Evolutionary conservation across 2,329 filamentous ascomycete genomes (phyloP), one percentile per base, ranked within the genome.

Genomic region (Phyllachora maydis): DNA sequence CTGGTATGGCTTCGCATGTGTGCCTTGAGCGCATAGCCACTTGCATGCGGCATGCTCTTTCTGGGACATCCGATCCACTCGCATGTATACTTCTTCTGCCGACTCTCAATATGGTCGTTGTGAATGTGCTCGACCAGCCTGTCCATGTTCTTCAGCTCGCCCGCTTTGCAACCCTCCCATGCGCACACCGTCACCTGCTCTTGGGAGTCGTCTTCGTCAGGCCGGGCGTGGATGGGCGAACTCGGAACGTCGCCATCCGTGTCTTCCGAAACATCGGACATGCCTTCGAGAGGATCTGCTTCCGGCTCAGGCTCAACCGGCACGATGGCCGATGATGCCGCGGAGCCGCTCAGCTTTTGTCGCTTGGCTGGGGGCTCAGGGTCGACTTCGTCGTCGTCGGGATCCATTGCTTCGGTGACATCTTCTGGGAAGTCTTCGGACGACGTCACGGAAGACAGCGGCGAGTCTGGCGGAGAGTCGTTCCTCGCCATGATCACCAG

Each of bases 1-100:
- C 88, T 67, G 2, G 88, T 98, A 46, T 98, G 88, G 43, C 83
- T 93, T 36, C 88, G 64, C 83, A 98, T 92, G 42, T 98, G 88
- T 7, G 88, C 88, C 45, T 91, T 83, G 32, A 98, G 54, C 4
- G 88, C 88, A 50, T 98, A 98, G 3, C 81, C 88, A 39, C 82
- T 92, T 2, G 85, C 85, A 49, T 98, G 88, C 11, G 79, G 71
- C 48, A 88, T 69, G 29, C 82, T 81, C 52, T 92, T 95, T 30
- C 83, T 57, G 25, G 60, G 63, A 45, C 88, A 98, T 34, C 85
- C 85, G 29, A 65, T 68, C 88, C 88, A 98, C 50, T 95, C 85
- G 50, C 88, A 98, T n/a, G 79, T 82, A 45, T 95, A 95, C 47
- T 88, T 92, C 52, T 91, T 92, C 52, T 88, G 78, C 26, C 83